phyloP scores from a whole-genome alignment of 2,329 filamentous ascomycete species.

The Immersiporthe knoxdaviesiana region DNA sequence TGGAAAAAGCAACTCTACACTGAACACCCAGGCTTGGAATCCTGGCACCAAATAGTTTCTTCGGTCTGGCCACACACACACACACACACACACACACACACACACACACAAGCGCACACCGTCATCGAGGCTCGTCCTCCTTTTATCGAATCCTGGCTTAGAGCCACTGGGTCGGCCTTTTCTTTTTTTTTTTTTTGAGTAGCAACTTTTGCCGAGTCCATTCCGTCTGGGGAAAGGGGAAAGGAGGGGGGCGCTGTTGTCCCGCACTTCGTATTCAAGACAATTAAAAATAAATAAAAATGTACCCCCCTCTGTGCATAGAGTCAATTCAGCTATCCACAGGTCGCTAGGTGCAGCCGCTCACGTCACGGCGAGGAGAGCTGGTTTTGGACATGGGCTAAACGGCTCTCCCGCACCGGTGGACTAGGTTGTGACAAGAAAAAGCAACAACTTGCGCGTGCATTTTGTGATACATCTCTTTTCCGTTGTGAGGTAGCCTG shows the following conservation, averaged over 20 bases:
- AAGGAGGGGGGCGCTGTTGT: too few relatives aligned
- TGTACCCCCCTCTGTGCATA: not conserved
- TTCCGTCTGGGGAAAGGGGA: not conserved
- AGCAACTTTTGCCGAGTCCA: slow-evolving; percentile 3
- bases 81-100: too few relatives aligned
- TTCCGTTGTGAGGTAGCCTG: not conserved
- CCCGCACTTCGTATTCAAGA: not conserved
- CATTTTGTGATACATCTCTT: not conserved
- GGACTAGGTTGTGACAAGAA: not conserved
- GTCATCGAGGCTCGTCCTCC: not conserved
- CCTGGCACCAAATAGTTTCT: not conserved
- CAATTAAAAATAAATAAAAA: too few relatives aligned
- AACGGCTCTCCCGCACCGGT: not conserved
- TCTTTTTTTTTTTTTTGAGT: too few relatives aligned
- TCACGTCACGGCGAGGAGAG: slow-evolving; percentile 4
- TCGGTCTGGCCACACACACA: not conserved
- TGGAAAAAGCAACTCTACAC: not conserved
- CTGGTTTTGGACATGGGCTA: not conserved
- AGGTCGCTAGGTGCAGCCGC: slow-evolving; percentile 5
- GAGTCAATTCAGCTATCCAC: not conserved
- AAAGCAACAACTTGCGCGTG: not conserved
- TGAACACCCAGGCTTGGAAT: not conserved
- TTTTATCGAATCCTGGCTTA: not conserved
- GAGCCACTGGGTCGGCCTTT: not conserved
- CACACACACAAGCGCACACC: too few relatives aligned